Evolutionary conservation across 306 rosid species (phyloP).

Genomic region (Bauhinia variegata): DNA sequence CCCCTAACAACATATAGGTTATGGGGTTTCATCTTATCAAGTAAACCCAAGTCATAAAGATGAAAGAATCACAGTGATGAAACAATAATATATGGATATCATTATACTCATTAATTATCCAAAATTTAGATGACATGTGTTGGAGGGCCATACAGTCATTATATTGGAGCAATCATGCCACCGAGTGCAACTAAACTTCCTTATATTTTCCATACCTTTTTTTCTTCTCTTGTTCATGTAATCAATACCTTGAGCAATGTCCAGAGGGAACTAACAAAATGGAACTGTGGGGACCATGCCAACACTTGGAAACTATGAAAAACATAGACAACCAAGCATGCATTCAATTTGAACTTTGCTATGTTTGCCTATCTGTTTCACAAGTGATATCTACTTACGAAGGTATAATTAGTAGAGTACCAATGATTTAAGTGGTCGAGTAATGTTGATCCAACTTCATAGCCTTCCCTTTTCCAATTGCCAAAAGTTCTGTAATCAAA

Average conservation of each 20-base stretch:
- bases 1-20: neutral
- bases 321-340: conserved; percentile 21
- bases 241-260: conserved; percentile 50
- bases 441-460: neutral
- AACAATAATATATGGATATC: conserved; percentile 17
- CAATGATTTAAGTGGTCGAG: neutral
- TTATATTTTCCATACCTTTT: conserved; percentile 38
- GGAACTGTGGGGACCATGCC: conserved; percentile 48
- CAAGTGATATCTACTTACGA: neutral
- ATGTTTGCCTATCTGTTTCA: conserved; percentile 13
- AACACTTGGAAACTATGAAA: conserved; percentile 31
- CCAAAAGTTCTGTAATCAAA: too few relatives aligned
- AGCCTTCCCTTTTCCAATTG: too few relatives aligned
- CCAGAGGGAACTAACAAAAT: conserved; percentile 35
- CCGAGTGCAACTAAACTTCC: conserved; percentile 43
- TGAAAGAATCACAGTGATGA: conserved; percentile 17
- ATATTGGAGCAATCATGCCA: conserved; percentile 50
- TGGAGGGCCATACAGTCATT: conserved; percentile 48
- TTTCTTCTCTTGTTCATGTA: too few relatives aligned
- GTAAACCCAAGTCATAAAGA: neutral
- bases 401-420: conserved; percentile 10
- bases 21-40: conserved; percentile 2
- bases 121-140: conserved; percentile 35
- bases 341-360: conserved; percentile 23
- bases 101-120: conserved; percentile 28